These are phyloP conservation scores for Mycena olivaceomarginata DNA, from an alignment of 768 basidiomycete genomes.

Conservation along the genomic window DNA sequence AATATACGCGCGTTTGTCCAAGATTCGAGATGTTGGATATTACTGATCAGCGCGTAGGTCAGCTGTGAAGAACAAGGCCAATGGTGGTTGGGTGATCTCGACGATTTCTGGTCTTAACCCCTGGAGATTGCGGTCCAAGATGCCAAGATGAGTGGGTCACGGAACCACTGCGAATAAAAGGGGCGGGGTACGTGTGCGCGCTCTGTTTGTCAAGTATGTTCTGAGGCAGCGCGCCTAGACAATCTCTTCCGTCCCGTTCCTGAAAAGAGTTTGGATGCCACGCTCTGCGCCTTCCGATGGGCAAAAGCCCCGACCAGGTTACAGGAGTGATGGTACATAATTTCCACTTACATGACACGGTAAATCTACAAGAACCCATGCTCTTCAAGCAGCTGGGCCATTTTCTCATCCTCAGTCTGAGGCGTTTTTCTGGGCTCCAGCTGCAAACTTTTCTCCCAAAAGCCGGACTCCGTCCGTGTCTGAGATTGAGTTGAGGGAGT, in stretches of 20 bases:
- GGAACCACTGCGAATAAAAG: conserved; percentile 90
- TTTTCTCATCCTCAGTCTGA: conserved; percentile 95
- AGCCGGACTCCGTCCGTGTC: conserved; percentile 84
- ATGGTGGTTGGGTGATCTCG: conserved; percentile 96
- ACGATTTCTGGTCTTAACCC: conserved; percentile 90
- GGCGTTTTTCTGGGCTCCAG: conserved; percentile 86
- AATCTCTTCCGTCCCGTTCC: conserved; percentile 94
- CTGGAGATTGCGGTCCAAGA: conserved; percentile 88
- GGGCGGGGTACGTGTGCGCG: conserved; percentile 82
- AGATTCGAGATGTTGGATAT: no score
- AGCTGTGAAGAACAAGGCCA: conserved; percentile 88
- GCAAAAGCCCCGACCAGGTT: conserved; percentile 93
- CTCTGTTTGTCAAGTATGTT: not conserved
- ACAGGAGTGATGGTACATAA: no score
- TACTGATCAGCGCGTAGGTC: conserved; percentile 66
- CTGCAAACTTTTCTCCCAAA: conserved; percentile 91
- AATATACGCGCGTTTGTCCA: no score
- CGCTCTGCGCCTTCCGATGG: conserved; percentile 96
- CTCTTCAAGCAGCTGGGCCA: conserved; percentile 92
- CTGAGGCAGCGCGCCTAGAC: conserved; percentile 69
- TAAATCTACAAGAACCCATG: conserved; percentile 83
- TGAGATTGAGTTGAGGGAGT: conserved; percentile 82
- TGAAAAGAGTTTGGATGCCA: conserved; percentile 95
- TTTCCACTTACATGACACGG: no score
- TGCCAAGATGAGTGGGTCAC: conserved; percentile 90